Base-by-base conservation (phyloP, 257 asterid genomes). In the Salvia hispanica region DNA sequence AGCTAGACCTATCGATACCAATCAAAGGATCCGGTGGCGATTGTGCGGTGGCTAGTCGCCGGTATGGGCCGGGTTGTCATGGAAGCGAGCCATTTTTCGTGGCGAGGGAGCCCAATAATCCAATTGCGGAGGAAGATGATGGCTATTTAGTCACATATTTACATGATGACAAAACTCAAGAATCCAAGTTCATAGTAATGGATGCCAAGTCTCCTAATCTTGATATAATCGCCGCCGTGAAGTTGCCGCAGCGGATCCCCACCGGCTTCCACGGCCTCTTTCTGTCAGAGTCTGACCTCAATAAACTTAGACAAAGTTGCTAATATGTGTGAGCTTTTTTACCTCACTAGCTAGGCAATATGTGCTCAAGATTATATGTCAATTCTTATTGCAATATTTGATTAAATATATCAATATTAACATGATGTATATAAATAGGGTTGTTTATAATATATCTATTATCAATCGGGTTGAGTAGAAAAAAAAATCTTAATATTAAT, bases 221-320 rank as follows among this genome's bases (percentile, higher is more conserved):
- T 2, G 73, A 57, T 8, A 16, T 57, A 1, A 11, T 68, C 48
- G 73, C 73, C 36, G 58, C 66, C 46, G 66, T 68, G 0, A 45
- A 10, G 28, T 37, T 68, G 48, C 73, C 73, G 25, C 66, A 58
- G 2, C 46, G 57, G 14, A 42, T 58, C 9, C 66, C 73, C 21
- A 47, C 14, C 42, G 73, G 73, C 66, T 68, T 68, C 58, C 73
- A 68, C 18, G 73, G 73, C 66, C 37, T 68, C 58, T 68, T 68
- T 68, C 39, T 68, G 33, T 56, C 72, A 4, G 56, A 54, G 64
- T 8, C 5, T 42, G 56, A 55, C 3, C 64, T 67, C 8, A 9
- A 12, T 13, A 47, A 33, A 0, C 34, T 64, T 18, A 18, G 21
- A 18, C 21, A 5, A 37, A 37, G 21, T 18, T 5, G 42, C 7